Evolutionary conservation across 1,139 yeast species (phyloP).

Genomic region (Candida pseudocylindracea): DNA sequence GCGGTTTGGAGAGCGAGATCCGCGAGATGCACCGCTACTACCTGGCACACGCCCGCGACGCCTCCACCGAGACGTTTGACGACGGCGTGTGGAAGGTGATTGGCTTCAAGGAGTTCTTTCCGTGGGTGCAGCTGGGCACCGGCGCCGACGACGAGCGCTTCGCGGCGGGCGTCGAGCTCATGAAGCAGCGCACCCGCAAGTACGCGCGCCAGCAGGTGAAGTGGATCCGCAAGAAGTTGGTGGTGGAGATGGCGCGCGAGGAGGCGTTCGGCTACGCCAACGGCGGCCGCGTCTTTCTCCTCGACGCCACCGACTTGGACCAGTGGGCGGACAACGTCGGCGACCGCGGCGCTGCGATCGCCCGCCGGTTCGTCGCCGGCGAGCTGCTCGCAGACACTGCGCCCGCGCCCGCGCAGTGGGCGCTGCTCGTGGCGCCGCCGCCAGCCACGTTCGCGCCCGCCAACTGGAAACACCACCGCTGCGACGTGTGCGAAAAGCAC

Average conservation of each 20-base stretch:
- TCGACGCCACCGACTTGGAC: conserved; percentile 55
- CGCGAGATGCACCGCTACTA: conserved; percentile 22
- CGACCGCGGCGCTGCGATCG: conserved; percentile 28
- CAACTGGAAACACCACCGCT: conserved; percentile 49
- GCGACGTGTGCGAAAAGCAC: conserved; percentile 42
- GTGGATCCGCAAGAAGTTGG: conserved; percentile 63
- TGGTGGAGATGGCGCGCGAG: conserved; percentile 36
- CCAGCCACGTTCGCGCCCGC: conserved; percentile 5
- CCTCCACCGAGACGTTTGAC: too few species aligned
- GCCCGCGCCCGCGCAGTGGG: conserved; percentile 19
- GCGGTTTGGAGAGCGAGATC: conserved; percentile 54
- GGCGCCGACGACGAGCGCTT: conserved; percentile 7
- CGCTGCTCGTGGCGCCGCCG: conserved; percentile 13
- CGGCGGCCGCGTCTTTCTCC: conserved; percentile 41
- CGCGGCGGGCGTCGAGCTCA: conserved; percentile 32
- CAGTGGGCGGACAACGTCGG: conserved; percentile 38
- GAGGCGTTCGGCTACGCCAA: conserved; percentile 21
- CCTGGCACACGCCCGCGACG: too few species aligned
- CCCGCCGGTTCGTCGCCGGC: conserved; percentile 12
- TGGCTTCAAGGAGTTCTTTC: conserved; percentile 84
- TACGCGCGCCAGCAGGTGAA: conserved; percentile 84
- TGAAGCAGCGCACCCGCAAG: conserved; percentile 71
- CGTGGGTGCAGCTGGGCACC: conserved; percentile 29
- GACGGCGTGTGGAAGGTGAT: conserved; percentile 83
- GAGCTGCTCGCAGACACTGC: conserved; percentile 9